Percentiles rank a stretch among this genome's conserved stretches.
phyloP scores from a whole-genome alignment of 306 rosid genomes.

The Gillenia trifoliata region DNA sequence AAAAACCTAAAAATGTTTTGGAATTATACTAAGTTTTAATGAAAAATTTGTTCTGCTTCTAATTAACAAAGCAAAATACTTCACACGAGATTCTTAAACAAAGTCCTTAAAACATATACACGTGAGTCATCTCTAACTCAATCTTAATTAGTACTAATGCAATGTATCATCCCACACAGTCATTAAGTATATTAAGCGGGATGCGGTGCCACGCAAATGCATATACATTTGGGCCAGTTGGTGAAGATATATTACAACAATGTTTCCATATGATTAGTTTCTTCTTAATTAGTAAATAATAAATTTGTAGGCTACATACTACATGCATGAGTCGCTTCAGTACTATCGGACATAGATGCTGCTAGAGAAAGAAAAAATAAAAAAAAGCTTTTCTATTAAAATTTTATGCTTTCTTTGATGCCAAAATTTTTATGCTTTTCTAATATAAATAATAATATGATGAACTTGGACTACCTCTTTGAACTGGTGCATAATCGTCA shows the following conservation, averaged over 20 bases:
- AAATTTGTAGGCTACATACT: too few species aligned
- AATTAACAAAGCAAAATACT: neutral
- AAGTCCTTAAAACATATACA: too few species aligned
- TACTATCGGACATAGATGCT: neutral
- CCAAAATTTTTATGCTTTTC: neutral
- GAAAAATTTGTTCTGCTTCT: neutral
- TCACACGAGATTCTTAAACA: neutral
- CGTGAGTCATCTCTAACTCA: too few species aligned
- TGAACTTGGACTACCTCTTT: neutral
- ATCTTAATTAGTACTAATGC: neutral
- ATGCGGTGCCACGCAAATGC: neutral
- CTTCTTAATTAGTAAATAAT: too few species aligned
- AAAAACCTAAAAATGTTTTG: neutral
- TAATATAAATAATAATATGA: neutral
- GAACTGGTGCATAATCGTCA: neutral
- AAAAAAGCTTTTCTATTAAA: neutral
- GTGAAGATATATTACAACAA: too few species aligned
- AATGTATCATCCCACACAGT: neutral
- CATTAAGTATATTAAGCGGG: neutral
- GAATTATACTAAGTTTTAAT: too few species aligned
- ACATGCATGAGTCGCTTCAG: neutral
- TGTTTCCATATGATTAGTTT: neutral
- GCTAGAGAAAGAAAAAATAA: neutral
- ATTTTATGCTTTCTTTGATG: too few species aligned
- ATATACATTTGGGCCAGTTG: neutral